Evolutionary conservation across 805 yeast genomes (phyloP), one percentile per base, ranked within the genome.

Genomic region (Metschnikowia koreensis): DNA sequence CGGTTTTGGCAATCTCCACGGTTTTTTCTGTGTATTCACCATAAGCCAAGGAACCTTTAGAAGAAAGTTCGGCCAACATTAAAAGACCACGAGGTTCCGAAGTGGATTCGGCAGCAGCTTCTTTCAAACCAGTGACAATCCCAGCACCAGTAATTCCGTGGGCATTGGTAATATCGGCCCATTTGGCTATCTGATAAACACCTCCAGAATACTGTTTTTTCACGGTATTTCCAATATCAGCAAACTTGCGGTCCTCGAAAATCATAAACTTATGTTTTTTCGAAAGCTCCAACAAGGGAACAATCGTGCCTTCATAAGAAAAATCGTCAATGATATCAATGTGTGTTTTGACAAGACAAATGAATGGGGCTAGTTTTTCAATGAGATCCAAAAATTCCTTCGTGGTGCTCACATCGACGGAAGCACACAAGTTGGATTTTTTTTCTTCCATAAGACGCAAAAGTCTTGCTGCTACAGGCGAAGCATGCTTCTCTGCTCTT

Each of bases 131-230:
- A 41, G 81, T 76, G 7, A 94, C 96, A 50, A 94, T 88, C 11
- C 98, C 97, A 0, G 86, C 84, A 22, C 99, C 99, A 2, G 98
- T 93, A 33, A 94, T 92, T 52, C 97, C 96, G 64, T 94, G 99
- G 0, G 98, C 98, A 68, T 94, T 94, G 36, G 98, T 93, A 60
- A 94, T 91, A 65, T 94, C 97, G 0, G 98, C 84, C 99, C 99
- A 94, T 62, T 84, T 74, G 12, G 96, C 94, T 55, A 93, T 93
- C 65, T 82, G 84, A 74, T 83, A 91, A 10, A 89, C 86, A 42
- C 99, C 99, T 38, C 96, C 89, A 33, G 87, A 75, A 69, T 93
- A 94, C 70, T 94, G 99, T 42, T 89, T 81, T 72, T 93, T 92
- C 49, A 94, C 99, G 1, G 99, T 94, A 65, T 92, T 90, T 15